Conservation (phyloP, 78 protist genomes). For the Dictyostelium capitatum region DNA sequence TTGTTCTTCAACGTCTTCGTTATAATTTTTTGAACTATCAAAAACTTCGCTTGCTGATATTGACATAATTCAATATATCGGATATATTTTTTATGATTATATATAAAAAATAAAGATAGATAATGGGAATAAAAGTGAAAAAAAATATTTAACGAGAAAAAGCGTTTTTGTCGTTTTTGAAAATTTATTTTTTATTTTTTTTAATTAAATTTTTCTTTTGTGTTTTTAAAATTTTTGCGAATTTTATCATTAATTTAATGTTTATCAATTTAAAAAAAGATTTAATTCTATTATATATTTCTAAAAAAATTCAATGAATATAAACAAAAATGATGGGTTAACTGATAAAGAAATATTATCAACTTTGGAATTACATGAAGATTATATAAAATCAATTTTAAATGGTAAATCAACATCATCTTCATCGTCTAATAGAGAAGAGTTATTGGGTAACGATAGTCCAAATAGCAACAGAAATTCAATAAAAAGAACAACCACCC, state of each 20-base stretch:
- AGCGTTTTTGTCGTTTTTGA: not conserved
- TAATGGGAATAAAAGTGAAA: not conserved
- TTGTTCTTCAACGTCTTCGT: not conserved
- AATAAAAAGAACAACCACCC: conserved; percentile 24
- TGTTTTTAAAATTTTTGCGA: not conserved
- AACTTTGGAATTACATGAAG: conserved; percentile 39
- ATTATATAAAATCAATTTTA: conserved; percentile 48
- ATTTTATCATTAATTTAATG: too few relatives aligned
- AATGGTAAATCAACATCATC: not conserved
- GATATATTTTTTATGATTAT: not conserved
- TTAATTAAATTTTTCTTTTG: not conserved
- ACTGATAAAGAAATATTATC: conserved; percentile 56
- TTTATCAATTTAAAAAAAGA: too few relatives aligned
- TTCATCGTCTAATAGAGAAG: too few relatives aligned
- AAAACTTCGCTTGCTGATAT: conserved; percentile 8
- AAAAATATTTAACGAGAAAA: not conserved
- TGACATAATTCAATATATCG: not conserved
- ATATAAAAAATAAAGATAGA: not conserved
- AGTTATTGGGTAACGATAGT: not conserved
- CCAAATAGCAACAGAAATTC: not conserved
- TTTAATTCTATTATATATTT: too few relatives aligned
- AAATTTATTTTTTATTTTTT: not conserved
- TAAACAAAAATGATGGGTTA: not conserved
- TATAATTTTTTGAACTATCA: conserved; percentile 1
- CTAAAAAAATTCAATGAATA: not conserved